Conservation (phyloP, 192 early-diverging fungal genomes). For the Backusella luteola region DNA sequence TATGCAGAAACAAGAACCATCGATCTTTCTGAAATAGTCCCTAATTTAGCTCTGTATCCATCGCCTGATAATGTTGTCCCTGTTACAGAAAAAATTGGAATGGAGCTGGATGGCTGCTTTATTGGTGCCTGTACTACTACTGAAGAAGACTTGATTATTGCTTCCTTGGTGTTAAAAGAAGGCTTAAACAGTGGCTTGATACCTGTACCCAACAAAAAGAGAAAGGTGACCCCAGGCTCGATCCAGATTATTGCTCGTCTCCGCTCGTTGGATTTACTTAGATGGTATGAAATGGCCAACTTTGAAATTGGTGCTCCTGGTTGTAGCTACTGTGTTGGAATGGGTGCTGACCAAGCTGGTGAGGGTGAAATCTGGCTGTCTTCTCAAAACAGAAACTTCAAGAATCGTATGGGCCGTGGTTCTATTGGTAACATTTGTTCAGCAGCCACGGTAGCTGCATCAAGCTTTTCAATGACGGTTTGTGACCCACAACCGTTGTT, state of each 20-base stretch:
- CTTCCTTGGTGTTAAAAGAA: constrained; percentile 70
- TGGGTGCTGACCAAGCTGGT: constrained; percentile 74
- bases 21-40: constrained; percentile 67
- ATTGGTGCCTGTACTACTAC: constrained; percentile 84
- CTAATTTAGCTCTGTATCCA: constrained; percentile 69
- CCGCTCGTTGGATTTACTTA: constrained; percentile 67
- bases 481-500: background rate
- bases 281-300: constrained; percentile 73
- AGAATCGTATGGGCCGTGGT: constrained; percentile 83
- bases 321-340: constrained; percentile 79
- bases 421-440: constrained; percentile 77
- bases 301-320: constrained; percentile 75
- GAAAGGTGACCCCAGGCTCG: constrained; percentile 76
- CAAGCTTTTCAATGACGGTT: constrained; percentile 47
- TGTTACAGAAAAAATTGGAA: constrained; percentile 54
- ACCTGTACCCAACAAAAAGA: constrained; percentile 58
- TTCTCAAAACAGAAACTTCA: constrained; percentile 85
- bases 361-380: constrained; percentile 81
- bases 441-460: constrained; percentile 78
- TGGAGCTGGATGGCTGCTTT: constrained; percentile 76
- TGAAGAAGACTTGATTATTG: constrained; percentile 80
- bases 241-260: constrained; percentile 79
- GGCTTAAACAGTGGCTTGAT: constrained; percentile 69
- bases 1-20: constrained; percentile 81
- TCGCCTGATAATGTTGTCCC: constrained; percentile 76